phyloP scores from a whole-genome alignment of 2,329 filamentous ascomycete genomes.

The Hypoxylon sp. region DNA sequence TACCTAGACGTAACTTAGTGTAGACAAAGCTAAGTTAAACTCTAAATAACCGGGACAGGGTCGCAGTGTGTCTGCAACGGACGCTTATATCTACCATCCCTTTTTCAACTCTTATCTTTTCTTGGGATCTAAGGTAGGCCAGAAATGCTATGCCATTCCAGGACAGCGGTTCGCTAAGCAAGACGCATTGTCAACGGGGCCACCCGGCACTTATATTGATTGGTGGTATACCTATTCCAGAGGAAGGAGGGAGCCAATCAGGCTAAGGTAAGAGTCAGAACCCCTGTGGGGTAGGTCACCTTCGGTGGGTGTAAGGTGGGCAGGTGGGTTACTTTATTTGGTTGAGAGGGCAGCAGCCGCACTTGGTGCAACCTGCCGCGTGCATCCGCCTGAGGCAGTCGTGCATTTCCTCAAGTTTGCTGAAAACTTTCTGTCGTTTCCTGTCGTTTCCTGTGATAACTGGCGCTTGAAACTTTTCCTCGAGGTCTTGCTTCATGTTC shows the following conservation, averaged over 20 bases:
- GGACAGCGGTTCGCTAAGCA: constrained; percentile 17
- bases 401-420: constrained; percentile 36
- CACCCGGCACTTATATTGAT: constrained; percentile 16
- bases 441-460: constrained; percentile 25
- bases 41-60: background rate
- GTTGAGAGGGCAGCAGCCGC: constrained; percentile 39
- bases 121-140: background rate
- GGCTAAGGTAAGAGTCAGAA: constrained; percentile 13
- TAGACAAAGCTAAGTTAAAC: background rate
- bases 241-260: constrained; percentile 15
- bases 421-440: constrained; percentile 28
- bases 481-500: background rate
- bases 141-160: constrained; percentile 6
- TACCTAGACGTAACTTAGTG: background rate
- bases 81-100: constrained; percentile 4
- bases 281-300: constrained; percentile 31
- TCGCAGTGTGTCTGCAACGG: background rate
- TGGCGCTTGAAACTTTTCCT: background rate
- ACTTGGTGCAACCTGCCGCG: constrained; percentile 42
- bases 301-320: constrained; percentile 18
- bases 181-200: constrained; percentile 13
- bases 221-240: constrained; percentile 21
- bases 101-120: background rate
- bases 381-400: constrained; percentile 37
- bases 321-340: constrained; percentile 31